These are phyloP conservation scores for Aspergillus calidoustus DNA, from an alignment of 2,329 filamentous ascomycete genomes.

Conservation along the genomic window DNA sequence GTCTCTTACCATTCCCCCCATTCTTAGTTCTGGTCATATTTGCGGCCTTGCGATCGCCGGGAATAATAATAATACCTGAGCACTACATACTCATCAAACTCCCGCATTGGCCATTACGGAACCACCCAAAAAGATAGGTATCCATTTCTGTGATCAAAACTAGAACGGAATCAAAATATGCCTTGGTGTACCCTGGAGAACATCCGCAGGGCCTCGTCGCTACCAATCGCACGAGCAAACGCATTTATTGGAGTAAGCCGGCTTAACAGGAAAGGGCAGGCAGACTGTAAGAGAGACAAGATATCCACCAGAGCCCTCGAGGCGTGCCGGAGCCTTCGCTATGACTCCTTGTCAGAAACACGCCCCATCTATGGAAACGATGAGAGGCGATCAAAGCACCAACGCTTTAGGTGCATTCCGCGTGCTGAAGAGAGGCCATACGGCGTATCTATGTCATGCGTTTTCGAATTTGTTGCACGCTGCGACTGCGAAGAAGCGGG, in stretches of 20 bases:
- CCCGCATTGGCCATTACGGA: not conserved
- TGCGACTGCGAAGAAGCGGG: not conserved
- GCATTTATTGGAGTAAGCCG: slow-evolving; percentile 6
- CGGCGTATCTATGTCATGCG: slow-evolving; percentile 19
- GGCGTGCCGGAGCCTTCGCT: not conserved
- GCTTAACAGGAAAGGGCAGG: not conserved
- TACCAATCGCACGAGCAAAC: slow-evolving; percentile 13
- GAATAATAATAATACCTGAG: slow-evolving; percentile 10
- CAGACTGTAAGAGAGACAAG: not conserved
- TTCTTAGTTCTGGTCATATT: slow-evolving; percentile 6
- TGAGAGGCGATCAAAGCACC: slow-evolving; percentile 7
- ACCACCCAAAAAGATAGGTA: slow-evolving; percentile 2
- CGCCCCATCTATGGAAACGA: slow-evolving; percentile 1
- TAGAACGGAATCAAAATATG: not conserved
- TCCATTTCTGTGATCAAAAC: not conserved
- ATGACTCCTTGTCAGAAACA: slow-evolving; percentile 4
- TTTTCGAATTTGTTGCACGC: slow-evolving; percentile 9
- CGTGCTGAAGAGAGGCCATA: slow-evolving; percentile 15
- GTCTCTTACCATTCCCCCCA: not conserved
- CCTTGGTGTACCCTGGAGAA: not conserved
- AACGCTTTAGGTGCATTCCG: slow-evolving; percentile 15
- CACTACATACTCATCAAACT: not conserved
- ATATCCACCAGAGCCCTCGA: slow-evolving; percentile 8
- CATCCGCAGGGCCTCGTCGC: slow-evolving; percentile 20
- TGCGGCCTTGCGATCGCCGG: slow-evolving; percentile 8